These are phyloP conservation scores for Heliamphora exappendiculata DNA, from an alignment of 148 eudicot genomes.

Conservation along the genomic window DNA sequence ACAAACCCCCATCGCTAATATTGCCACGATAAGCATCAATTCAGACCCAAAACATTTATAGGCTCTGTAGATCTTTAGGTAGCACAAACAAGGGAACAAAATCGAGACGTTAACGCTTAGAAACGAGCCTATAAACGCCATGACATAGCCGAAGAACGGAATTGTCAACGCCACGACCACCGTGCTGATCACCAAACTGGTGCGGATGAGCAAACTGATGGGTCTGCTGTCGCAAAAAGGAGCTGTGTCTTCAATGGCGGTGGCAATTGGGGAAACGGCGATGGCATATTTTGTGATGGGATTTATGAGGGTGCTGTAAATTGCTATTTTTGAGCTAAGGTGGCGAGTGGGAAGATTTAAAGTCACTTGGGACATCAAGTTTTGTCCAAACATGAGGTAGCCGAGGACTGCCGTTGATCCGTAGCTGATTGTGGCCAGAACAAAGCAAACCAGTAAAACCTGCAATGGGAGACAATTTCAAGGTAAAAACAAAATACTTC, in stretches of 20 bases:
- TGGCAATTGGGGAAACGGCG: conserved; percentile 31
- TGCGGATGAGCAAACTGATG: conserved; percentile 36
- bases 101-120: conserved; percentile 42
- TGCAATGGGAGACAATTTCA: conserved; percentile 10
- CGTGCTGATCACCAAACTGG: conserved; percentile 44
- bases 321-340: conserved; percentile 36
- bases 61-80: conserved; percentile 41
- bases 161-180: conserved; percentile 42
- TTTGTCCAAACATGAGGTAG: conserved; percentile 40
- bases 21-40: conserved; percentile 24
- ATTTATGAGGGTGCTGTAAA: conserved; percentile 36
- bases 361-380: conserved; percentile 40
- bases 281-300: conserved; percentile 44
- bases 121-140: conserved; percentile 61
- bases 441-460: conserved; percentile 41
- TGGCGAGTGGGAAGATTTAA: conserved; percentile 34
- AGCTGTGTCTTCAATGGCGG: conserved; percentile 29
- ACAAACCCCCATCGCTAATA: conserved; percentile 29
- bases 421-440: conserved; percentile 31
- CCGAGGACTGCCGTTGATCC: conserved; percentile 41
- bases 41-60: conserved; percentile 25
- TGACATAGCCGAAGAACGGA: conserved; percentile 65
- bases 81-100: conserved; percentile 58
- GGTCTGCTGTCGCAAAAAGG: conserved; percentile 15
- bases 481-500: not conserved